Evolutionary conservation across 371 early-diverging fungal genomes (phyloP).

Genomic region (Mucor saturninus): DNA sequence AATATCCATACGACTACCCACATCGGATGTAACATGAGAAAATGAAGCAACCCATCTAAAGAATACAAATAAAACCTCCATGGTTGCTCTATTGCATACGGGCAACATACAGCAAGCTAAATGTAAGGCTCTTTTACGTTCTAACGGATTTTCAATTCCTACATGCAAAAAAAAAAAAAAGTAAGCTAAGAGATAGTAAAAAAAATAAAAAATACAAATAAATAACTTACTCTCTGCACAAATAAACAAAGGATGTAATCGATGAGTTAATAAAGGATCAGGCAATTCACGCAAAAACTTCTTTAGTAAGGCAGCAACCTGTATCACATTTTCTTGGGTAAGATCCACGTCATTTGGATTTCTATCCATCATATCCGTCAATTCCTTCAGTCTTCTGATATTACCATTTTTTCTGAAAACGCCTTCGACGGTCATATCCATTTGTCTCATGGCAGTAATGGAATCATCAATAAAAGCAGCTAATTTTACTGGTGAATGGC

Average conservation of each 20-base stretch:
- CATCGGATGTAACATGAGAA: conserved; percentile 73
- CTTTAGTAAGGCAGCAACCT: conserved; percentile 93
- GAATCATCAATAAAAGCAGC: conserved; percentile 88
- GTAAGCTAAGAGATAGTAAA: background rate
- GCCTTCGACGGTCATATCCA: conserved; percentile 92
- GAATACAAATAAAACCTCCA: conserved; percentile 87
- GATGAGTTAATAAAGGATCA: conserved; percentile 93
- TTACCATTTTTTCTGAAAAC: conserved; percentile 98
- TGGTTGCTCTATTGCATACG: conserved; percentile 86
- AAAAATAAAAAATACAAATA: background rate
- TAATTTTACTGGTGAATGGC: conserved; percentile 75
- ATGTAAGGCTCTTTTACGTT: conserved; percentile 74
- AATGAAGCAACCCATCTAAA: conserved; percentile 84
- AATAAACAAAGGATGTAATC: conserved; percentile 83
- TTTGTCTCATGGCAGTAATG: conserved; percentile 77
- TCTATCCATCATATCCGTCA: conserved; percentile 79
- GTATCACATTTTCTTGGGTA: conserved; percentile 80
- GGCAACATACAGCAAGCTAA: conserved; percentile 87
- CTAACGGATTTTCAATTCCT: conserved; percentile 55
- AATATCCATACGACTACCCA: conserved; percentile 94
- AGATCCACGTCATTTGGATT: conserved; percentile 77
- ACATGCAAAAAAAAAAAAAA: background rate
- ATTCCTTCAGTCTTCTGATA: conserved; percentile 82
- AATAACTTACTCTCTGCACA: conserved; percentile 63
- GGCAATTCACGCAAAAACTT: conserved; percentile 95